These are phyloP conservation scores for Phytophthora aleatoria DNA, from an alignment of 352 stramenopile genomes.

Conservation along the genomic window DNA sequence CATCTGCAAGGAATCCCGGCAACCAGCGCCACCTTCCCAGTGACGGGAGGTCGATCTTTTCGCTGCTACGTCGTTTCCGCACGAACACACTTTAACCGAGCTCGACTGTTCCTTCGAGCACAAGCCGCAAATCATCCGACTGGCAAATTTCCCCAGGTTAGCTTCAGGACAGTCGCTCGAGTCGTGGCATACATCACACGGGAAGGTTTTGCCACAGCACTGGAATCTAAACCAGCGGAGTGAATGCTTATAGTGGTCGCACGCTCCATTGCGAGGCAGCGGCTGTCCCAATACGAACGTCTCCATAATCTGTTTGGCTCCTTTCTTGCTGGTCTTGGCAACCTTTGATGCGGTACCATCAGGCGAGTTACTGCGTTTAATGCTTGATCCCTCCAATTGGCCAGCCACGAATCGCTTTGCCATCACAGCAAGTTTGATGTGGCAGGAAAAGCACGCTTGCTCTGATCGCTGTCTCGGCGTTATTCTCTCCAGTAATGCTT, in stretches of 20 bases:
- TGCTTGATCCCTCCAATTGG: slow-evolving; percentile 21
- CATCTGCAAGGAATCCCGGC: slow-evolving; percentile 68
- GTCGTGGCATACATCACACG: slow-evolving; percentile 85
- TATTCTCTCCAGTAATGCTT: slow-evolving; percentile 66
- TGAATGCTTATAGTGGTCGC: slow-evolving; percentile 84
- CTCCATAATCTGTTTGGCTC: slow-evolving; percentile 41
- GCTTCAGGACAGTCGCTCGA: slow-evolving; percentile 69
- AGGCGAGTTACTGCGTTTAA: slow-evolving; percentile 20
- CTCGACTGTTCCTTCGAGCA: slow-evolving; percentile 86
- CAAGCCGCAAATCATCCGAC: slow-evolving; percentile 82
- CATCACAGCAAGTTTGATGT: slow-evolving; percentile 78
- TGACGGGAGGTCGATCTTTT: slow-evolving; percentile 54
- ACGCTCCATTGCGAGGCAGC: slow-evolving; percentile 70
- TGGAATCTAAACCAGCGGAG: slow-evolving; percentile 86
- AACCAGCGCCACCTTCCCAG: slow-evolving; percentile 83
- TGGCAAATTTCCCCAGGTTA: slow-evolving; percentile 79
- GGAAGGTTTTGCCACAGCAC: slow-evolving; percentile 82
- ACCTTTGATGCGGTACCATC: slow-evolving; percentile 16
- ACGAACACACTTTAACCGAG: slow-evolving; percentile 73
- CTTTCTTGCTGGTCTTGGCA: slow-evolving; percentile 46
- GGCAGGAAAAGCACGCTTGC: slow-evolving; percentile 72
- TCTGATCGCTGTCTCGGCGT: slow-evolving; percentile 60
- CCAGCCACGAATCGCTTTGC: slow-evolving; percentile 60
- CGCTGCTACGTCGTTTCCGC: slow-evolving; percentile 68
- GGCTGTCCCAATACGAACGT: slow-evolving; percentile 72